A percentile compares a stretch with the other conserved stretches of the same genome.
These are phyloP conservation scores for Cryptococcus sp. DNA, from an alignment of 1,284 basidiomycete species.

Conservation along the genomic window DNA sequence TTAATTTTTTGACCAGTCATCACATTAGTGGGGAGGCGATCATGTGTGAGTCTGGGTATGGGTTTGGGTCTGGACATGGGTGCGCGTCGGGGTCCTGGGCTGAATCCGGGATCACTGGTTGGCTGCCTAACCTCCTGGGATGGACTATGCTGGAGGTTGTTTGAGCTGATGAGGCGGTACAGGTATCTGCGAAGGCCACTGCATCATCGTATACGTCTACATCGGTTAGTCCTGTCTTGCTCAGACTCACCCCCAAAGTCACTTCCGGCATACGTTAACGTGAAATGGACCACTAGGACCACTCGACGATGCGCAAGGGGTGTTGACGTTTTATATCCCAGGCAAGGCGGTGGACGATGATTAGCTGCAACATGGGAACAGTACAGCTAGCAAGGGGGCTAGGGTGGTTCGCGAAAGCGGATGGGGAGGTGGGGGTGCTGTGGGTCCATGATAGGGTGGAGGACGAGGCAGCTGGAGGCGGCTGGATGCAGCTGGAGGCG, in stretches of 20 bases:
- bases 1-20: slow-evolving; percentile 79
- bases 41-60: slow-evolving; percentile 59
- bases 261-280: neutral
- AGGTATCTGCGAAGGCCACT: slow-evolving; percentile 82
- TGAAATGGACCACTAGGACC: slow-evolving; percentile 53
- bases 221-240: slow-evolving; percentile 58
- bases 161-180: slow-evolving; percentile 1
- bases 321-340: slow-evolving; percentile 85
- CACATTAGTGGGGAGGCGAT: slow-evolving; percentile 81
- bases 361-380: too few relatives aligned
- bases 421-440: too few relatives aligned
- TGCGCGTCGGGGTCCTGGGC: neutral
- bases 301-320: slow-evolving; percentile 72
- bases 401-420: too few relatives aligned
- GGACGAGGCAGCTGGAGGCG: too few relatives aligned
- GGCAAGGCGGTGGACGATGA: slow-evolving; percentile 30
- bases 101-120: too few relatives aligned
- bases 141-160: neutral
- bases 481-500: neutral
- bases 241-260: neutral
- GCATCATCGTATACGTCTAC: slow-evolving; percentile 84
- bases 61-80: neutral
- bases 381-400: too few relatives aligned
- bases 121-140: neutral
- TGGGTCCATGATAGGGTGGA: too few relatives aligned